Evolutionary conservation across 352 stramenopile genomes (phyloP).

Genomic region (Pilasporangium apinafurcum): DNA sequence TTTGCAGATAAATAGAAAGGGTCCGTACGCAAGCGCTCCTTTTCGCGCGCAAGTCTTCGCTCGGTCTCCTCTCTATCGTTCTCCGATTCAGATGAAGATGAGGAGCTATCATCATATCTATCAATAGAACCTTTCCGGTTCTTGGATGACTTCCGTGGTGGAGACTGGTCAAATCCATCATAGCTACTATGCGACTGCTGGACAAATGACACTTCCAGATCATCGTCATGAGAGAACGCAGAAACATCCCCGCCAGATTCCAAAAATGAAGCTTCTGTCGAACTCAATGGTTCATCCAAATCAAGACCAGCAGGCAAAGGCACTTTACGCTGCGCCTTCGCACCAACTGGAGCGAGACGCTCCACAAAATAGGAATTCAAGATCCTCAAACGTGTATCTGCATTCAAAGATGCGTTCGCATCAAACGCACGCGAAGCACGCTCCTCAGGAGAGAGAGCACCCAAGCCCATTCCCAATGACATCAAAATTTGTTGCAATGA

Average conservation of each 20-base stretch:
- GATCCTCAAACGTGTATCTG: slow-evolving; percentile 40
- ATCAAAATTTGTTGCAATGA: slow-evolving; percentile 73
- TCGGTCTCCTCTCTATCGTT: slow-evolving; percentile 35
- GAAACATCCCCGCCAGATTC: slow-evolving; percentile 66
- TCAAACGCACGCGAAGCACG: slow-evolving; percentile 67
- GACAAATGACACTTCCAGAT: slow-evolving; percentile 79
- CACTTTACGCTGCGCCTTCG: slow-evolving; percentile 91
- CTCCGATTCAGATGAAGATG: slow-evolving; percentile 26
- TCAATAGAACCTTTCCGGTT: slow-evolving; percentile 42
- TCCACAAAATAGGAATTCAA: slow-evolving; percentile 79
- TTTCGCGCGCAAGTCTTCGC: slow-evolving; percentile 37
- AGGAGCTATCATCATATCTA: slow-evolving; percentile 29
- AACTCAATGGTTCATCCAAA: slow-evolving; percentile 49
- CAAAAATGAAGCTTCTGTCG: slow-evolving; percentile 59
- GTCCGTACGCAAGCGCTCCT: slow-evolving; percentile 67
- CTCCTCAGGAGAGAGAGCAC: slow-evolving; percentile 48
- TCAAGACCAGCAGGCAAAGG: slow-evolving; percentile 81
- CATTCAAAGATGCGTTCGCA: slow-evolving; percentile 30
- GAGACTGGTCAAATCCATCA: slow-evolving; percentile 19
- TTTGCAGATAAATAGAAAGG: slow-evolving; percentile 76
- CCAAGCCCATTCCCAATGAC: slow-evolving; percentile 50
- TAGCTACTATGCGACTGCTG: slow-evolving; percentile 31
- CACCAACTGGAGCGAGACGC: slow-evolving; percentile 79
- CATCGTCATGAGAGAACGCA: slow-evolving; percentile 58
- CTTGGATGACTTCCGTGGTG: slow-evolving; percentile 26